Percentiles rank a stretch among this genome's conserved stretches.
Conservation (phyloP, 441 rosid species). For the Geranium incanum region DNA sequence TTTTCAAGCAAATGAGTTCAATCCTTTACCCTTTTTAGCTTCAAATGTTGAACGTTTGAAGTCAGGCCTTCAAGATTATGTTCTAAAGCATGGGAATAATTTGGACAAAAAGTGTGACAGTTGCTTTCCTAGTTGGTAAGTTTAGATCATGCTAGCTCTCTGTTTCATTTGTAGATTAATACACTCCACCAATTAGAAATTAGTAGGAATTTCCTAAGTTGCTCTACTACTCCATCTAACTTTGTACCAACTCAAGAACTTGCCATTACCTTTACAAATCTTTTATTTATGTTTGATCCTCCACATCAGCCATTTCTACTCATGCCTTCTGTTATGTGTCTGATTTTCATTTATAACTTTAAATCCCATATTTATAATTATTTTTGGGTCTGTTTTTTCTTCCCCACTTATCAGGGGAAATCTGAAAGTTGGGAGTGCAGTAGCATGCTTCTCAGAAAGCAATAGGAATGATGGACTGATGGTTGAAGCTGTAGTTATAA, state of each 20-base stretch:
- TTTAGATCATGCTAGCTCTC: constrained; percentile 10
- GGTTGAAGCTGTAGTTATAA: constrained; percentile 59
- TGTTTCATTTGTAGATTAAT: constrained; percentile 14
- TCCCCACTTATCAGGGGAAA: constrained; percentile 37
- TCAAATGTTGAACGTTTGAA: constrained; percentile 55
- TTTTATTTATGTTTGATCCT: neutral
- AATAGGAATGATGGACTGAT: constrained; percentile 38
- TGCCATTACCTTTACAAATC: neutral
- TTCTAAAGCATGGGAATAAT: constrained; percentile 49
- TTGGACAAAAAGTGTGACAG: constrained; percentile 34
- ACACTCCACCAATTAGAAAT: constrained; percentile 11
- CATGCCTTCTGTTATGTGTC: neutral
- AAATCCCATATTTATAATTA: neutral
- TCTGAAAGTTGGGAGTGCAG: constrained; percentile 67
- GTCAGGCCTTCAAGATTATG: constrained; percentile 71
- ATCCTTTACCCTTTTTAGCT: constrained; percentile 33
- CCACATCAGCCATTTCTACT: neutral
- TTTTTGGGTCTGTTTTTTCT: neutral
- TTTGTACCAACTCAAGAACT: neutral
- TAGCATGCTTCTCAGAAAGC: constrained; percentile 37
- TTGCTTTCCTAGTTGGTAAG: constrained; percentile 52
- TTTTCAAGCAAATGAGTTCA: constrained; percentile 44
- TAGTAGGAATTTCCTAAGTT: constrained; percentile 3
- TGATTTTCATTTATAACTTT: neutral
- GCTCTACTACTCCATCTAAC: neutral